Evolutionary conservation across 2,329 filamentous ascomycete genomes (phyloP), one percentile per base, ranked within the genome.

Genomic region (Epichloe coenophiala): DNA sequence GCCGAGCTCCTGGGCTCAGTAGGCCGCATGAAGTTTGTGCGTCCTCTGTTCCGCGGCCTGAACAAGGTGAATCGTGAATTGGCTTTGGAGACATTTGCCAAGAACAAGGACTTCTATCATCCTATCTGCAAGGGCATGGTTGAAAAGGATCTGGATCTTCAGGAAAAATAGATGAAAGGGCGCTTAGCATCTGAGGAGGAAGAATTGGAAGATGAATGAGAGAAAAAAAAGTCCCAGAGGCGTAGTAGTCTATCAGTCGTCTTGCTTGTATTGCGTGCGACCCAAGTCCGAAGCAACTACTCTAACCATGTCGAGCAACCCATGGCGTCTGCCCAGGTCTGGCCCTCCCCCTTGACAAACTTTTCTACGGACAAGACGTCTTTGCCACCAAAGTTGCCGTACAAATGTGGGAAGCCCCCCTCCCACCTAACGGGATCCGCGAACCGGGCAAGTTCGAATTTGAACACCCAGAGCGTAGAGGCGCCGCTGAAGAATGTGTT

Each of bases 1-100:
- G 81, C 84, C 1, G 79, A 86, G 52, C 72, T 96, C 50, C 72
- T 97, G 39, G 86, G 87, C 35, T 75, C 76, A 48, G 89, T 96
- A 23, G 93, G 93, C 12, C 75, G 93, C 51, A 97, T 98, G 93
- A 97, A 97, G 77, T 97, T 91, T 67, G 91, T 97, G 53, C 76
- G 91, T 45, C 88, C 91, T 21, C 69, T 97, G 61, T 96, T 84
- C 70, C 77, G 84, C 54, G 77, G 80, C 47, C 70, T 98, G 57
- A 83, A 84, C 61, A 81, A 82, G 64, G 79, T 86, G 39, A 84
- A 96, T 68, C 73, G 80, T 45, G 71, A 81, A 27, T 68, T 95
- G 60, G 91, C 93, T 0, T 68, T 91, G 49, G 73, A 81, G 64
- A 95, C 90, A 0, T 96, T 95, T 68, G 78, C 86, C 69, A 85